Evolutionary conservation across 2,329 filamentous ascomycete genomes (phyloP), one percentile per base, ranked within the genome.

Genomic region (Penicillium sp.): DNA sequence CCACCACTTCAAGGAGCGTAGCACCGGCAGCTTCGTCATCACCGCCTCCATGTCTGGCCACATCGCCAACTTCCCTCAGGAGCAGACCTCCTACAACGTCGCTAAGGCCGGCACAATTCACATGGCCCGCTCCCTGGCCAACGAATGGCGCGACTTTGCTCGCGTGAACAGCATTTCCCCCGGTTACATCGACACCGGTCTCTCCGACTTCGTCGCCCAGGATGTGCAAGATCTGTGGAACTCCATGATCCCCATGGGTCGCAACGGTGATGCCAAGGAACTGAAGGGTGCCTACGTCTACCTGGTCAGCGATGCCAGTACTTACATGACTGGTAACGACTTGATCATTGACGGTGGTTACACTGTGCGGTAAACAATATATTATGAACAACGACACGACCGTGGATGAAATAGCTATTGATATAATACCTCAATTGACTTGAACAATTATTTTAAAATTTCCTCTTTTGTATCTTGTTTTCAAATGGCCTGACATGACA

Each of bases 91-190:
- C n/a, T 85, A 85, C 75, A 85, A 85, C 65, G 81, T 82, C 43
- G 82, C 85, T 59, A 88, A 88, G 78, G 84, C 86, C 39, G 85
- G 84, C 56, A 85, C 83, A 67, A 86, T 88, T 63, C 84, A 87
- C 71, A 67, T 87, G 72, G 83, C 84, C 47, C 76, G 76, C 57
- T 86, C 83, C 42, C 76, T 88, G 54, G 85, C 86, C 65, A 87
- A 86, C 70, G 86, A 88, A 73, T 88, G 86, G 86, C 78, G 83
- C 54, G 84, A 85, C 70, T 88, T 88, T 71, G 85, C 85, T 44
- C 81, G 85, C 62, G 85, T 87, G 65, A 88, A 88, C 78, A 81
- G 78, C 70, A 84, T 88, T 71, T 87, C 84, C 3, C 85, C 85
- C 5, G 85, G 85, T 49, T 88, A 87, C 75, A 87, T 88, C 65